Percentiles rank a stretch among this genome's conserved stretches.
These are phyloP conservation scores for Pyrenophora teres DNA, from an alignment of 2,329 filamentous ascomycete genomes.

Conservation along the genomic window DNA sequence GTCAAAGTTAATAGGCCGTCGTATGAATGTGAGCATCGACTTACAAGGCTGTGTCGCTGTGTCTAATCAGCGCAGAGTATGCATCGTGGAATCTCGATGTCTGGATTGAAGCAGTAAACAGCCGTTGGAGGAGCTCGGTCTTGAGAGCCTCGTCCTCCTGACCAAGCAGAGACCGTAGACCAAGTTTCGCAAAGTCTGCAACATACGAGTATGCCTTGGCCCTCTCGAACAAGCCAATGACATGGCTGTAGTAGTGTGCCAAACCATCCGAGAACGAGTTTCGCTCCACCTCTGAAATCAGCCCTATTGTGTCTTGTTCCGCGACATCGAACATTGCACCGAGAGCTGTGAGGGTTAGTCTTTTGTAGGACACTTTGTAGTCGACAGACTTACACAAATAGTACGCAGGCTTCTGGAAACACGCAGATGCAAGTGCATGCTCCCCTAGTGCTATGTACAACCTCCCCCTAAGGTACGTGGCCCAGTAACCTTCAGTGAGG, in stretches of 20 bases:
- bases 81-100: constrained; percentile 82
- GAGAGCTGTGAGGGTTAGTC: constrained; percentile 35
- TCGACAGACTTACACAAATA: constrained; percentile 68
- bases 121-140: constrained; percentile 69
- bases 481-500: constrained; percentile 62
- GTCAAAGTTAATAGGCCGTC: constrained; percentile 18
- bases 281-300: constrained; percentile 78
- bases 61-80: constrained; percentile 75
- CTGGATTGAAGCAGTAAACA: constrained; percentile 81
- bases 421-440: constrained; percentile 70
- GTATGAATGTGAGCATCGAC: constrained; percentile 11
- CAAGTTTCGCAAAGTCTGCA: constrained; percentile 78
- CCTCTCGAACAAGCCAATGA: constrained; percentile 80
- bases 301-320: constrained; percentile 51
- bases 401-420: constrained; percentile 82
- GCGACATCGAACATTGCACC: constrained; percentile 43
- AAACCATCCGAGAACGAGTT: constrained; percentile 71
- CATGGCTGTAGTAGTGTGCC: constrained; percentile 83
- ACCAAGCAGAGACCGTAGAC: constrained; percentile 54
- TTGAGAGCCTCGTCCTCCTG: constrained; percentile 41
- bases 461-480: constrained; percentile 81
- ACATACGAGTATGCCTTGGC: constrained; percentile 78
- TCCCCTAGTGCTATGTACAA: constrained; percentile 75
- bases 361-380: neutral
- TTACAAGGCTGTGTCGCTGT: constrained; percentile 70